These are phyloP conservation scores for Aspergillus fumigatiaffinis DNA, from an alignment of 2,329 filamentous ascomycete genomes.

Conservation along the genomic window DNA sequence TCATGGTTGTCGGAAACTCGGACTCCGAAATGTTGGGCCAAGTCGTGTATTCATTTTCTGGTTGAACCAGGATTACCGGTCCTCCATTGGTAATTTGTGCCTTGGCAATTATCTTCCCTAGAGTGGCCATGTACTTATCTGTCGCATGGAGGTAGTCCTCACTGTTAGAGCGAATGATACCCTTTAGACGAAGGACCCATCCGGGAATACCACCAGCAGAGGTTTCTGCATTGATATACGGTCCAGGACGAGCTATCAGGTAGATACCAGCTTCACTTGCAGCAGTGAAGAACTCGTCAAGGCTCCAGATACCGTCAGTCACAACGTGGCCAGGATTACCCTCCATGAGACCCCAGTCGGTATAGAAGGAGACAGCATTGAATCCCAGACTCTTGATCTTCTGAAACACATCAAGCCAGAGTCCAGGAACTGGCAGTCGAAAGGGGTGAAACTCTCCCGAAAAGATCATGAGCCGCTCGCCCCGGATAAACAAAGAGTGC, in stretches of 20 bases:
- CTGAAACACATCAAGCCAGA: slow-evolving; percentile 72
- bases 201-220: slow-evolving; percentile 76
- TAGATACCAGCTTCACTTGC: slow-evolving; percentile 71
- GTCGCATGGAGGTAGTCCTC: slow-evolving; percentile 63
- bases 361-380: slow-evolving; percentile 74
- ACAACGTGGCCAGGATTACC: slow-evolving; percentile 66
- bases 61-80: slow-evolving; percentile 72
- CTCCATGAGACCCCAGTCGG: slow-evolving; percentile 74
- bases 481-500: slow-evolving; percentile 65
- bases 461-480: slow-evolving; percentile 67
- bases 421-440: slow-evolving; percentile 56
- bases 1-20: neutral
- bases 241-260: slow-evolving; percentile 66
- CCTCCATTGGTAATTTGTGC: slow-evolving; percentile 80
- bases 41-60: slow-evolving; percentile 73
- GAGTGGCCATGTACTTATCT: slow-evolving; percentile 60
- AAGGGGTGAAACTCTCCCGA: slow-evolving; percentile 72
- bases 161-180: slow-evolving; percentile 59
- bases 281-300: slow-evolving; percentile 73
- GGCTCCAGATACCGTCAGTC: slow-evolving; percentile 67
- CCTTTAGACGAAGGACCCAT: slow-evolving; percentile 69
- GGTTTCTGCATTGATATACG: slow-evolving; percentile 75
- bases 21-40: slow-evolving; percentile 55
- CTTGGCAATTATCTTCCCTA: slow-evolving; percentile 65
- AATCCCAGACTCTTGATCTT: slow-evolving; percentile 80